Conservation (phyloP, 1,139 yeast species). For the Protomyces pachydermus region DNA sequence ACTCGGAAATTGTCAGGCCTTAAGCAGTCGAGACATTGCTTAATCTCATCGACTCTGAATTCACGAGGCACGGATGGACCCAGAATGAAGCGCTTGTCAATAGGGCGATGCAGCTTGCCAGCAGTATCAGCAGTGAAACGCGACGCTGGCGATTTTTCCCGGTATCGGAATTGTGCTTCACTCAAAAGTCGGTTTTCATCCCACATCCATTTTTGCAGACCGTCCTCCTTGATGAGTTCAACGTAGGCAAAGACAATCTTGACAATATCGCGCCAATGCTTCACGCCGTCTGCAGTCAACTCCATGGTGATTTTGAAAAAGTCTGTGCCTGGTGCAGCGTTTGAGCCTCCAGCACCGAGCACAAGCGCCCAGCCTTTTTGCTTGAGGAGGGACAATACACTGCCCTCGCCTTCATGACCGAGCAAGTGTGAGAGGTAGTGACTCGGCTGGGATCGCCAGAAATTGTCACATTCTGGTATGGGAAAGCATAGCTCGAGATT, state of each 20-base stretch:
- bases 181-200: slow-evolving; percentile 49
- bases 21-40: slow-evolving; percentile 50
- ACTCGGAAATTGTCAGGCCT: slow-evolving; percentile 58
- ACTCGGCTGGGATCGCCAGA: slow-evolving; percentile 66
- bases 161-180: slow-evolving; percentile 55
- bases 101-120: slow-evolving; percentile 47
- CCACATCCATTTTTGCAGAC: slow-evolving; percentile 58
- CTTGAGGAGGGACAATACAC: slow-evolving; percentile 65
- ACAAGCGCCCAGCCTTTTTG: slow-evolving; percentile 72
- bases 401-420: slow-evolving; percentile 90
- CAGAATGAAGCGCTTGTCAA: slow-evolving; percentile 63
- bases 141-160: slow-evolving; percentile 61
- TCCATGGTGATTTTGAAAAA: slow-evolving; percentile 65
- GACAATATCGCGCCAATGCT: slow-evolving; percentile 58
- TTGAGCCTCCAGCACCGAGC: slow-evolving; percentile 67
- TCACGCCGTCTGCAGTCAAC: slow-evolving; percentile 65
- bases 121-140: slow-evolving; percentile 54
- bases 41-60: slow-evolving; percentile 54
- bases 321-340: slow-evolving; percentile 65
- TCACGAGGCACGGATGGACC: slow-evolving; percentile 52
- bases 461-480: slow-evolving; percentile 63
- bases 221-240: slow-evolving; percentile 49
- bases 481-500: slow-evolving; percentile 62
- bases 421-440: slow-evolving; percentile 70
- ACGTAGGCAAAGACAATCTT: slow-evolving; percentile 65